phyloP scores from a whole-genome alignment of 2,329 filamentous ascomycete species.

The Hortaea sp. region DNA sequence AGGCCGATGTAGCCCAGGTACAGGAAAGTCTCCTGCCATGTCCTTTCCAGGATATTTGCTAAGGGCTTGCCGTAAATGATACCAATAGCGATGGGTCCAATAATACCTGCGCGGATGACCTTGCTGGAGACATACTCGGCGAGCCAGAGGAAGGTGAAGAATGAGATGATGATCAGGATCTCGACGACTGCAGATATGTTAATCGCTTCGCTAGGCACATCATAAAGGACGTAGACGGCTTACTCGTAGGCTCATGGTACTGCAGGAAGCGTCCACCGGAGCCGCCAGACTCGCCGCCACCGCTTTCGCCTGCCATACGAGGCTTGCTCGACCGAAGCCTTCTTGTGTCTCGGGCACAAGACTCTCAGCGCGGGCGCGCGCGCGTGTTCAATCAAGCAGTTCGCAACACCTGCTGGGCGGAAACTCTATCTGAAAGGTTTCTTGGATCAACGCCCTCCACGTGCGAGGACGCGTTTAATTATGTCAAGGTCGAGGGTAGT shows the following conservation, averaged over 20 bases:
- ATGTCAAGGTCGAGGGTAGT: too few relatives aligned
- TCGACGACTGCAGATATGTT: slow-evolving; percentile 8
- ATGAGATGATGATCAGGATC: slow-evolving; percentile 49
- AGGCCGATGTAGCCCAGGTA: slow-evolving; percentile 64
- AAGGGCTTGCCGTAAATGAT: slow-evolving; percentile 61
- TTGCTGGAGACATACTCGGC: slow-evolving; percentile 41
- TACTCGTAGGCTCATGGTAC: slow-evolving; percentile 1
- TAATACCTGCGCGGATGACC: slow-evolving; percentile 42
- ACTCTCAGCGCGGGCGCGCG: too few relatives aligned
- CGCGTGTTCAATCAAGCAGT: too few relatives aligned
- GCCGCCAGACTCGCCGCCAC: not conserved
- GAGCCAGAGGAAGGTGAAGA: slow-evolving; percentile 50
- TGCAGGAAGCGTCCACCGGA: not conserved
- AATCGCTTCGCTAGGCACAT: too few relatives aligned
- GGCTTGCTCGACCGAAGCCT: too few relatives aligned
- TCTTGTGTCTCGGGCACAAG: too few relatives aligned
- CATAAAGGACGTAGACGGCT: not conserved
- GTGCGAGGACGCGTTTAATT: too few relatives aligned
- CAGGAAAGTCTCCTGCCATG: slow-evolving; percentile 46
- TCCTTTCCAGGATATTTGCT: slow-evolving; percentile 45
- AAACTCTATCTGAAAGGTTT: too few relatives aligned
- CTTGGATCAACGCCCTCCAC: too few relatives aligned
- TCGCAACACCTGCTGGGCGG: too few relatives aligned
- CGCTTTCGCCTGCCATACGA: not conserved
- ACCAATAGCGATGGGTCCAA: slow-evolving; percentile 63